phyloP scores from a whole-genome alignment of 1,284 basidiomycete species.

The Sporisorium scitamineum region DNA sequence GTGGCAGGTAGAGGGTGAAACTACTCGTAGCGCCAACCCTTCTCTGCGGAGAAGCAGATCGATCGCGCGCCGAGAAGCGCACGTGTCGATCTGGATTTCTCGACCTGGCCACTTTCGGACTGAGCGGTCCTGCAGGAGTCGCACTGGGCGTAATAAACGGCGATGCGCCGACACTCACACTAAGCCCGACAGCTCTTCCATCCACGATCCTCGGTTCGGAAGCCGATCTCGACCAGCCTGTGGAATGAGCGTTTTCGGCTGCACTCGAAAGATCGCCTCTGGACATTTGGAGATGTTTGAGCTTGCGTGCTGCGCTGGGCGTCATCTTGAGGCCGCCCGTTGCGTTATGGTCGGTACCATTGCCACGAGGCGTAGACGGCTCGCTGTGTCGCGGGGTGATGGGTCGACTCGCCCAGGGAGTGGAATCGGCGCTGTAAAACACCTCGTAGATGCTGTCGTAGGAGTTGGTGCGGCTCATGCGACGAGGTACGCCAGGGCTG shows the following conservation, averaged over 20 bases:
- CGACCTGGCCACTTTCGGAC: conserved; percentile 19
- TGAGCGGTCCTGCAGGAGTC: conserved; percentile 28
- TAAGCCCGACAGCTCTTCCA: conserved; percentile 37
- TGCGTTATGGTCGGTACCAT: background rate
- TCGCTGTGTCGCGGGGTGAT: conserved; percentile 54
- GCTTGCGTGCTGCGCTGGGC: conserved; percentile 52
- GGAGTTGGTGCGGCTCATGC: conserved; percentile 45
- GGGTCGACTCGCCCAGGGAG: conserved; percentile 49
- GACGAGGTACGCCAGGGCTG: conserved; percentile 7
- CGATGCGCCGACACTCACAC: conserved; percentile 21
- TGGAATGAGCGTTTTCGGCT: conserved; percentile 26
- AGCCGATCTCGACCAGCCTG: conserved; percentile 5
- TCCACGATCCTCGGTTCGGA: conserved; percentile 32
- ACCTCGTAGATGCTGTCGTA: conserved; percentile 66
- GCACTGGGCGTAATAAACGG: conserved; percentile 37
- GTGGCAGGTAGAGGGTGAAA: conserved; percentile 41
- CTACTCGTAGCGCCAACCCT: conserved; percentile 36
- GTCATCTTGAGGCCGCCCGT: conserved; percentile 40
- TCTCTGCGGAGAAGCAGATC: conserved; percentile 13
- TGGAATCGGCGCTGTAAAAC: conserved; percentile 53
- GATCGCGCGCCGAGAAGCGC: conserved; percentile 13
- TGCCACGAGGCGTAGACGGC: conserved; percentile 36
- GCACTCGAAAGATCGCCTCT: conserved; percentile 41
- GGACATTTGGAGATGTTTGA: conserved; percentile 57
- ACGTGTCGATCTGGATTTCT: conserved; percentile 37